Evolutionary conservation across 192 early-diverging fungal genomes (phyloP), one percentile per base, ranked within the genome.

Genomic region (Dissophora globulifera): DNA sequence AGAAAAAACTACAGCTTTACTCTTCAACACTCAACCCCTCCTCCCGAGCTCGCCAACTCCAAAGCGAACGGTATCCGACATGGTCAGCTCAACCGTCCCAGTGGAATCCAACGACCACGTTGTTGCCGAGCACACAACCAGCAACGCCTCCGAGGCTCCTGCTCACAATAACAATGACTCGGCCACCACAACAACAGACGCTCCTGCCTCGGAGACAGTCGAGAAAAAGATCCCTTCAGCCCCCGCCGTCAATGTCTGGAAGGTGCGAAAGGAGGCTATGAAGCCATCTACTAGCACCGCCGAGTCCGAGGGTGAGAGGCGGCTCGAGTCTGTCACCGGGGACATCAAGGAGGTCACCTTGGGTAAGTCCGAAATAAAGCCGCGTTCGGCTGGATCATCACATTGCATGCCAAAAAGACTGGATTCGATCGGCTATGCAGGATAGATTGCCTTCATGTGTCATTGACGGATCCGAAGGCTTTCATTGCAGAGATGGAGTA

Each of bases 331-430:
- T 7, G 62, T 76, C 27, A 62, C 67, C 33, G 72, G 67, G 51
- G 67, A 67, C 46, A 76, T 76, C 55, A 76, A 76, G 40, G 72
- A 62, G 32, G 64, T 76, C 33, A 76, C 72, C 11, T 33, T 67
- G 25, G 72, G 72, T 76, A 76, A 62, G n/a, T n/a, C n/a, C n/a
- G n/a, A n/a, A n/a, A n/a, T n/a, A n/a, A n/a, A n/a, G 62, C 35
- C 25, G 23, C 47, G 17, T 20, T 55, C n/a, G 19, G 27, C 33
- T 32, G 17, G n/a, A n/a, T n/a, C n/a, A n/a, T n/a, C n/a, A n/a
- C n/a, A n/a, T n/a, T n/a, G n/a, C n/a, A n/a, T n/a, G n/a, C n/a
- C n/a, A n/a, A n/a, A n/a, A n/a, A n/a, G n/a, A n/a, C n/a, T n/a
- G n/a, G 16, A 49, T 8, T 23, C 11, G 23, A 23, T n/a, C 20